Conservation (phyloP, 2,329 filamentous ascomycete genomes). For the Ophiosphaerella korrae region DNA sequence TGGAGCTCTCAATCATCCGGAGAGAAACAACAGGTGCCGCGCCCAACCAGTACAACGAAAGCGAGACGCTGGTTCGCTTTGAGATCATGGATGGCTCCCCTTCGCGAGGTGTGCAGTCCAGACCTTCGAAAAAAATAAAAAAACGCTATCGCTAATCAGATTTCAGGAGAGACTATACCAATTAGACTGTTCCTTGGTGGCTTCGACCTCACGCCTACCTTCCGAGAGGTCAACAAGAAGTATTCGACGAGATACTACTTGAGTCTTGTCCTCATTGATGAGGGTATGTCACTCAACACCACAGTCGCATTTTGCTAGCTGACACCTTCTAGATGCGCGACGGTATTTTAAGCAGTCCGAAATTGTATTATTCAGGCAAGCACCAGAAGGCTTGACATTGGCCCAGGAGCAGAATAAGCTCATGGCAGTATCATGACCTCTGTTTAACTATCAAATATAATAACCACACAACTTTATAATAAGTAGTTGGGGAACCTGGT, state of each 20-base stretch:
- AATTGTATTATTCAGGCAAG: slow-evolving; percentile 92
- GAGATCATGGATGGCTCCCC: slow-evolving; percentile 99
- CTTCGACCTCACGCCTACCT: slow-evolving; percentile 96
- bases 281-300: slow-evolving; percentile 62
- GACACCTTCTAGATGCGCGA: slow-evolving; percentile 71
- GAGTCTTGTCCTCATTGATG: slow-evolving; percentile 92
- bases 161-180: slow-evolving; percentile 81
- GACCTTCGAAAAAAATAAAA: neutral
- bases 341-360: slow-evolving; percentile 99
- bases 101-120: slow-evolving; percentile 71
- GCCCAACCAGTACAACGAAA: slow-evolving; percentile 99
- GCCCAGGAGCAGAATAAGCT: slow-evolving; percentile 55
- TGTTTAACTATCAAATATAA: neutral
- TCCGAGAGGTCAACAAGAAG: slow-evolving; percentile 99
- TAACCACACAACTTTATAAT: neutral
- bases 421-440: slow-evolving; percentile 44
- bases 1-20: slow-evolving; percentile 97
- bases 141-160: slow-evolving; percentile 22
- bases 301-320: neutral
- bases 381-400: slow-evolving; percentile 56
- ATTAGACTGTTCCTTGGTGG: slow-evolving; percentile 96
- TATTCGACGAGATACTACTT: slow-evolving; percentile 98
- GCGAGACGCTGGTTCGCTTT: slow-evolving; percentile 94
- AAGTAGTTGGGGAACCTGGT: neutral
- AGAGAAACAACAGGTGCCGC: slow-evolving; percentile 95